These are phyloP conservation scores for Drosera spatulata DNA, from an alignment of 179 eudicot genomes.

Conservation along the genomic window DNA sequence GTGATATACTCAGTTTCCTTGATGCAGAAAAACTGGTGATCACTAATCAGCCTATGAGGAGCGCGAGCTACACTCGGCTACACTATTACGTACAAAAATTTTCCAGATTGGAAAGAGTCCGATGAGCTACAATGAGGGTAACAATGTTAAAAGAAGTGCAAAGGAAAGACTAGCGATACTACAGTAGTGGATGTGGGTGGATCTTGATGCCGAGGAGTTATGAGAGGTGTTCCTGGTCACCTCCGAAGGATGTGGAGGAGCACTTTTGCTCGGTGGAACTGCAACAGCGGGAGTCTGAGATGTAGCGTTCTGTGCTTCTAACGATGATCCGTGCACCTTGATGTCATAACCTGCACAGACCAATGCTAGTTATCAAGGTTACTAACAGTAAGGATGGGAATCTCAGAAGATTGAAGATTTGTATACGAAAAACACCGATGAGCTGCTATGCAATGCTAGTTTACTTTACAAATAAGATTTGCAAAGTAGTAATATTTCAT, in stretches of 20 bases:
- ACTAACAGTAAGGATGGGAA: not conserved
- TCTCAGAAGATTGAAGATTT: not conserved
- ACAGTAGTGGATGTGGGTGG: slow-evolving; percentile 5
- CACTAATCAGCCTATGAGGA: no score
- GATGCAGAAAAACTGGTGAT: no score
- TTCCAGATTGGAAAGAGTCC: not conserved
- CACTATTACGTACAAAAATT: no score
- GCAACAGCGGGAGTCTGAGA: slow-evolving; percentile 2
- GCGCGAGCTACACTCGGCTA: no score
- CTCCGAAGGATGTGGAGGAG: slow-evolving; percentile 8
- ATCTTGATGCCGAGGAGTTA: slow-evolving; percentile 17
- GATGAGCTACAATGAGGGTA: not conserved
- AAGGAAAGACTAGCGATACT: slow-evolving; percentile 8
- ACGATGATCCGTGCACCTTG: slow-evolving; percentile 21
- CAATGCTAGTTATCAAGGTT: not conserved
- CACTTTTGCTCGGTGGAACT: not conserved
- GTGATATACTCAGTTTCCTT: no score
- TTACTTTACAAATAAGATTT: no score
- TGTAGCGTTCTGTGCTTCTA: slow-evolving; percentile 23
- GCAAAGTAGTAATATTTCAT: no score
- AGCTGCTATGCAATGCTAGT: no score
- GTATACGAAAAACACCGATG: not conserved
- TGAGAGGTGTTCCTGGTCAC: slow-evolving; percentile 7
- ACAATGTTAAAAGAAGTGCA: slow-evolving; percentile 11
- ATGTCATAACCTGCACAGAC: slow-evolving; percentile 49